Conservation (phyloP, 768 basidiomycete species). For the Boletus rex-veris region DNA sequence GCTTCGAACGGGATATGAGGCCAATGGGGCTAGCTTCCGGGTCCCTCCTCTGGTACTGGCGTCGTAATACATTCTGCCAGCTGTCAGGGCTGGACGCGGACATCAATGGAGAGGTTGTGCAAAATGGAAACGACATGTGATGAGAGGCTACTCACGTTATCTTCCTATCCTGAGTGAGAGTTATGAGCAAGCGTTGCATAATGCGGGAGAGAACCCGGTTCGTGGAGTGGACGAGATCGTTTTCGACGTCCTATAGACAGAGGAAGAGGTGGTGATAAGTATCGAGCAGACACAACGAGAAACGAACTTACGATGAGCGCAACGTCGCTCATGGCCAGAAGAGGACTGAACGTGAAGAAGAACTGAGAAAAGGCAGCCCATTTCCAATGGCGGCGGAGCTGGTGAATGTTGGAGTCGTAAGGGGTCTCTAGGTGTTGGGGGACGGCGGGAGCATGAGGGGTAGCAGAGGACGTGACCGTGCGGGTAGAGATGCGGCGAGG, state of each 20-base stretch:
- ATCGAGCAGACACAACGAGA: background rate
- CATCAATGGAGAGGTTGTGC: conserved; percentile 14
- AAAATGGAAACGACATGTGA: conserved; percentile 15
- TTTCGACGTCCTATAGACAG: conserved; percentile 64
- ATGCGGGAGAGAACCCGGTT: conserved; percentile 63
- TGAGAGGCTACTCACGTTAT: conserved; percentile 51
- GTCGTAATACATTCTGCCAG: conserved; percentile 76
- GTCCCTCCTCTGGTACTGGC: conserved; percentile 72
- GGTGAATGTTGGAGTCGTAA: conserved; percentile 39
- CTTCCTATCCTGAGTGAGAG: conserved; percentile 78
- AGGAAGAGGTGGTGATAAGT: conserved; percentile 9
- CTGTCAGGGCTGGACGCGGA: conserved; percentile 53
- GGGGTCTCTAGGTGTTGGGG: conserved; percentile 25
- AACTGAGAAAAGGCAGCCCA: conserved; percentile 93
- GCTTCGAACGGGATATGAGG: conserved; percentile 34
- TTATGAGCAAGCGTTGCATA: conserved; percentile 70
- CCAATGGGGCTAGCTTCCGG: conserved; percentile 73
- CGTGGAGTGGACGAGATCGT: conserved; percentile 63
- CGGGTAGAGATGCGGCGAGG: conserved; percentile 54
- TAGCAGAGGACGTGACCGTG: conserved; percentile 29
- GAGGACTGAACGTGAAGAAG: conserved; percentile 75
- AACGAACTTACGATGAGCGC: conserved; percentile 52
- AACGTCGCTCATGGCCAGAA: conserved; percentile 71
- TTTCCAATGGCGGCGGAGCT: conserved; percentile 80
- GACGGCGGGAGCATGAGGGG: conserved; percentile 29